Evolutionary conservation across 148 eudicot species (phyloP).

Genomic region (Fagopyrum homotropicum): DNA sequence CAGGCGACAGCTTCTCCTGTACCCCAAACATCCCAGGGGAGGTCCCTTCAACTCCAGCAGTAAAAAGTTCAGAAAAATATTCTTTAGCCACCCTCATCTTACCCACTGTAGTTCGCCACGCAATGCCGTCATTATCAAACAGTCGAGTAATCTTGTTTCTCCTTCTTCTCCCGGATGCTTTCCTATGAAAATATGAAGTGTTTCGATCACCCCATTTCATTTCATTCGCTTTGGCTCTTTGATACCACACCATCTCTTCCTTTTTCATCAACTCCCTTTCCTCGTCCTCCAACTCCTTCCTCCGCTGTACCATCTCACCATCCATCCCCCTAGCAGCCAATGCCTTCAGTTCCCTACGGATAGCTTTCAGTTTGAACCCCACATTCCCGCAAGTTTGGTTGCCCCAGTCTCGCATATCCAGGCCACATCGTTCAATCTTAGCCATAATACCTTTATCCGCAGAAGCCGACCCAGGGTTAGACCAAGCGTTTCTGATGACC

Average conservation of each 20-base stretch:
- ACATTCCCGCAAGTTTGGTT: neutral
- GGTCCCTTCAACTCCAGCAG: neutral
- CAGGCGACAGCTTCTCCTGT: neutral
- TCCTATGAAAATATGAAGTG: neutral
- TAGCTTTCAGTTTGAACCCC: neutral
- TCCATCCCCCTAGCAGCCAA: neutral
- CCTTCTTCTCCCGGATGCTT: neutral
- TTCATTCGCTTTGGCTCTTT: neutral
- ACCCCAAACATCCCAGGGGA: neutral
- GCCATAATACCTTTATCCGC: neutral
- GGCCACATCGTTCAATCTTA: neutral
- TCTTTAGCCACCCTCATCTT: neutral
- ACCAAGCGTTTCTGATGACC: neutral
- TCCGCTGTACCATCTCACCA: neutral
- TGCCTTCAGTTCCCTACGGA: neutral
- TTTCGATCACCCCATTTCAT: neutral
- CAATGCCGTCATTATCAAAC: neutral
- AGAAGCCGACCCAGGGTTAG: neutral
- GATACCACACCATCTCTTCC: neutral
- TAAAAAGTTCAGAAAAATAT: neutral
- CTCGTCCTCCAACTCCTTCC: neutral
- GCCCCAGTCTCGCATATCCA: neutral
- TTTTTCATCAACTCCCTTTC: neutral
- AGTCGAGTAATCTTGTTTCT: neutral
- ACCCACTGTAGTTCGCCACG: neutral